Conservation (phyloP, 2,329 filamentous ascomycete species). For the Penicillium polonicum region DNA sequence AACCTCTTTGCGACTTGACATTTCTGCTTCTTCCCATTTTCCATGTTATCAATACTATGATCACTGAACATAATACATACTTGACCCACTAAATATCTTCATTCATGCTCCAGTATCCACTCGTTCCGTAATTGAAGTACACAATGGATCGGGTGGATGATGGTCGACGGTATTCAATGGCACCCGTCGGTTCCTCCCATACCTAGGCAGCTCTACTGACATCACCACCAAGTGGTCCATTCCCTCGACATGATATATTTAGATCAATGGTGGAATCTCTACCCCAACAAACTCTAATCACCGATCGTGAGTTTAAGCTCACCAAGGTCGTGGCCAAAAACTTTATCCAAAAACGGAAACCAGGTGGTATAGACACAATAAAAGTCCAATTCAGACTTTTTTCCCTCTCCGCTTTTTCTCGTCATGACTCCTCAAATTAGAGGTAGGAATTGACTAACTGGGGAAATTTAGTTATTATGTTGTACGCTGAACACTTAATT, state of each 20-base stretch:
- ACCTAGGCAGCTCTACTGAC: not conserved
- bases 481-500: too few species aligned
- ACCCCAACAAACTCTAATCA: not conserved
- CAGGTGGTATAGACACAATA: not conserved
- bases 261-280: not conserved
- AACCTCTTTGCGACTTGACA: conserved; percentile 1
- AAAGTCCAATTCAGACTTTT: not conserved
- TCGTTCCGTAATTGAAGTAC: not conserved
- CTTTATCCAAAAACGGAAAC: not conserved
- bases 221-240: not conserved
- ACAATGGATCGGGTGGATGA: not conserved
- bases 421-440: not conserved
- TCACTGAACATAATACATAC: conserved; percentile 18
- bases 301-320: not conserved
- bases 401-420: not conserved
- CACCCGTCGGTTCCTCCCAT: not conserved
- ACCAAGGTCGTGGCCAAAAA: not conserved
- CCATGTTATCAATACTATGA: conserved; percentile 11
- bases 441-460: too few species aligned
- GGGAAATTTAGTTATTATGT: not conserved
- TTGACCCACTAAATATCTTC: not conserved
- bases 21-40: not conserved
- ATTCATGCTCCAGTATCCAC: not conserved
- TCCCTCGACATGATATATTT: not conserved
- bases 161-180: not conserved